These are phyloP conservation scores for Teratosphaeria epicoccoides DNA, from an alignment of 2,329 filamentous ascomycete genomes.

Conservation along the genomic window DNA sequence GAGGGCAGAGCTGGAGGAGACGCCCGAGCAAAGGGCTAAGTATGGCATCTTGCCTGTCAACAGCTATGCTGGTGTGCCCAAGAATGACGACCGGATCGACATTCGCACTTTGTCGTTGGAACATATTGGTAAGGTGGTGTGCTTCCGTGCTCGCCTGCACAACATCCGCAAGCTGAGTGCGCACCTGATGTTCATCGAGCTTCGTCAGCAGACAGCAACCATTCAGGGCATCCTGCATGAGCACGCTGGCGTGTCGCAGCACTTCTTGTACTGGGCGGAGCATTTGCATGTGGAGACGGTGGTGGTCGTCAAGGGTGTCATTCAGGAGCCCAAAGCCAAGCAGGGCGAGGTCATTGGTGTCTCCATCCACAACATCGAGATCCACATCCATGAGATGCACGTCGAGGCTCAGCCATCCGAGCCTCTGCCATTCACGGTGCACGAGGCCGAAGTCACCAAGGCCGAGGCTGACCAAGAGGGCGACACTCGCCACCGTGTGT, in stretches of 20 bases:
- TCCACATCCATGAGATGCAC: slow-evolving; percentile 57
- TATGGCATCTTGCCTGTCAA: slow-evolving; percentile 51
- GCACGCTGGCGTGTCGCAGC: slow-evolving; percentile 52
- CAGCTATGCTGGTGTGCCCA: slow-evolving; percentile 44
- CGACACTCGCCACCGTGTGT: slow-evolving; percentile 49
- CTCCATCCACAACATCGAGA: slow-evolving; percentile 63
- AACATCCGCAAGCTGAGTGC: slow-evolving; percentile 73
- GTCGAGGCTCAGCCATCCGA: slow-evolving; percentile 52
- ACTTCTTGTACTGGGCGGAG: slow-evolving; percentile 81
- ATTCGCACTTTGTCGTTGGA: slow-evolving; percentile 42
- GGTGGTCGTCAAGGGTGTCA: slow-evolving; percentile 61
- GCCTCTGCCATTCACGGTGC: slow-evolving; percentile 57
- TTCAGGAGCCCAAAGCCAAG: slow-evolving; percentile 59
- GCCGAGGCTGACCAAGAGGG: slow-evolving; percentile 48
- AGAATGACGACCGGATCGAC: slow-evolving; percentile 37
- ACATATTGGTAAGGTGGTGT: slow-evolving; percentile 49
- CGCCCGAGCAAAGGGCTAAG: slow-evolving; percentile 46
- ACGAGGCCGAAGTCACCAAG: slow-evolving; percentile 55
- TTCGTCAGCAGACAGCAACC: slow-evolving; percentile 72
- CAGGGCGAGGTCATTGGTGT: slow-evolving; percentile 62
- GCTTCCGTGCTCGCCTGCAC: slow-evolving; percentile 63
- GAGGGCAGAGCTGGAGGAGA: slow-evolving; percentile 43
- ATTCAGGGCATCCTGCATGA: slow-evolving; percentile 71
- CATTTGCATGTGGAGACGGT: slow-evolving; percentile 69
- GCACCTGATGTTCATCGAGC: slow-evolving; percentile 72